Evolutionary conservation across 1,284 basidiomycete genomes (phyloP).

Genomic region (Puccinia horiana): DNA sequence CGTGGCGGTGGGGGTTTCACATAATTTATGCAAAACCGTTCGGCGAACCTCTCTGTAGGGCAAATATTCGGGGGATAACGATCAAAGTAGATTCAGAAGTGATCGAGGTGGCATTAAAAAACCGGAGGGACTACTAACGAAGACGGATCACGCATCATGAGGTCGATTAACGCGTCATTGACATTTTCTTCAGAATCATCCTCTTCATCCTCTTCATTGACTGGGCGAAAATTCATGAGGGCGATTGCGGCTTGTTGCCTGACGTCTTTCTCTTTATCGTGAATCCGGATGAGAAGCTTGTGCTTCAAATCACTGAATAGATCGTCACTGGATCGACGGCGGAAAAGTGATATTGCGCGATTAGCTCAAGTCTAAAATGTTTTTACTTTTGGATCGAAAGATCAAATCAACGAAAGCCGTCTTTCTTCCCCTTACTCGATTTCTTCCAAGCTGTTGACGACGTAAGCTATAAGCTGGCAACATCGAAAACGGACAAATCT

Average conservation of each 20-base stretch:
- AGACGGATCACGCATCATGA: conserved; percentile 74
- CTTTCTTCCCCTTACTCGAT: conserved; percentile 68
- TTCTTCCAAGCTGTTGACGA: conserved; percentile 77
- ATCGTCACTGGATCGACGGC: conserved; percentile 68
- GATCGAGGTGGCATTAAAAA: not conserved
- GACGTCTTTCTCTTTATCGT: conserved; percentile 81
- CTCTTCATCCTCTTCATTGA: conserved; percentile 70
- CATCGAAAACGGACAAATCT: conserved; percentile 81
- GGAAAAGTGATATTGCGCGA: not conserved
- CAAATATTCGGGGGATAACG: not conserved
- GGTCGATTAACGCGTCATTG: conserved; percentile 67
- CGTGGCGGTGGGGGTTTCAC: conserved; percentile 65
- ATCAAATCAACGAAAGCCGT: not conserved
- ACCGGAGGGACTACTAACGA: conserved; percentile 65
- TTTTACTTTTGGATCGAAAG: not conserved
- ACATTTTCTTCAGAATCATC: conserved; percentile 56
- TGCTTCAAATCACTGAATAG: conserved; percentile 71
- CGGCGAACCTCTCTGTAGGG: conserved; percentile 79
- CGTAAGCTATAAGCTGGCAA: conserved; percentile 74
- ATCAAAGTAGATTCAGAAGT: not conserved
- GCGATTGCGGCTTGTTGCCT: conserved; percentile 82
- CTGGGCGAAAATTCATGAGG: conserved; percentile 77
- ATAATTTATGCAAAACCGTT: conserved; percentile 77
- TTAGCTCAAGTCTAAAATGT: not conserved
- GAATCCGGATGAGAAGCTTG: conserved; percentile 73